Conservation (phyloP, 768 basidiomycete genomes). For the Kwoniella sp. region DNA sequence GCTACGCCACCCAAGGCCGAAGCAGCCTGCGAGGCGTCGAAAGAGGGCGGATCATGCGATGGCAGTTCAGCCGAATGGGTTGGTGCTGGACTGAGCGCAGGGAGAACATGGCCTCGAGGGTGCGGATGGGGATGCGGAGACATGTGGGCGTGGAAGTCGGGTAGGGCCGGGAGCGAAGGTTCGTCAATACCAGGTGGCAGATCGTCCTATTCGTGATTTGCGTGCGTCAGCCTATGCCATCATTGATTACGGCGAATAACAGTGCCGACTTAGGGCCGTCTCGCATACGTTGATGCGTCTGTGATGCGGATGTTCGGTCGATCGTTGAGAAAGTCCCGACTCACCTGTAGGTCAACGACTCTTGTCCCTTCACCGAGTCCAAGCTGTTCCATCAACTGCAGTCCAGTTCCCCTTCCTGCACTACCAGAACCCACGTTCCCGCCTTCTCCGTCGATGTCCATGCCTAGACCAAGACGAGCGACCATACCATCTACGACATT, state of each 20-base stretch:
- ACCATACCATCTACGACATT: constrained; percentile 43
- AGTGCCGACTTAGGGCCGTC: no score
- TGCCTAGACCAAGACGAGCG: constrained; percentile 44
- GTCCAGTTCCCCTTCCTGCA: constrained; percentile 6
- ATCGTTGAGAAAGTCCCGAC: constrained; percentile 5
- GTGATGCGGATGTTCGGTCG: no score
- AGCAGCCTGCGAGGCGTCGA: constrained; percentile 26
- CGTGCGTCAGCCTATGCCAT: no score
- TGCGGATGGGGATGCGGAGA: constrained; percentile 3
- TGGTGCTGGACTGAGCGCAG: constrained; percentile 6
- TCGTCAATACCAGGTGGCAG: constrained; percentile 56
- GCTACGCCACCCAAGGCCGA: constrained; percentile 20
- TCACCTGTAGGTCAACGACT: constrained; percentile 52
- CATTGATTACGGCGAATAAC: no score
- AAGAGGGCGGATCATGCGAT: constrained; percentile 21
- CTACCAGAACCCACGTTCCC: constrained; percentile 19
- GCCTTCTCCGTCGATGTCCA: constrained; percentile 31
- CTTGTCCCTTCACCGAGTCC: constrained; percentile 54
- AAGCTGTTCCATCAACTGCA: constrained; percentile 51
- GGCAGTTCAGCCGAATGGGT: constrained; percentile 8
- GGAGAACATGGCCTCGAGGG: not conserved
- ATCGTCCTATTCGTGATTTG: constrained; percentile 47
- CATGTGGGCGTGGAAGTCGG: constrained; percentile 29
- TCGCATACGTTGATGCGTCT: no score
- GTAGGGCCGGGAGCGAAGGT: constrained; percentile 53